A percentile compares a stretch with the other conserved stretches of the same genome.
Evolutionary conservation across 2,329 filamentous ascomycete species (phyloP).

Genomic region (Ustulina deusta): DNA sequence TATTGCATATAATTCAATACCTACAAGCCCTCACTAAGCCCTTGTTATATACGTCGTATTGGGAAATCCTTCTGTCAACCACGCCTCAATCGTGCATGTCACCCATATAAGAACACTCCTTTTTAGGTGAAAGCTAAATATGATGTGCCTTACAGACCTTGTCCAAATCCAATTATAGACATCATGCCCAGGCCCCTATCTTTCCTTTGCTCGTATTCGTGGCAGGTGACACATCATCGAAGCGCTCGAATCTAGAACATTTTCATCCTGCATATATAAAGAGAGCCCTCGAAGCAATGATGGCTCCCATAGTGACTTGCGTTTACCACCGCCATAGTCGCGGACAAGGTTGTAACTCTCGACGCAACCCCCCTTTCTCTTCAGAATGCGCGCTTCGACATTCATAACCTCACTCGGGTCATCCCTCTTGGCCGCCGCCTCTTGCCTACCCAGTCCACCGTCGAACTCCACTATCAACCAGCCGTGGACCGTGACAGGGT

Average conservation of each 20-base stretch:
- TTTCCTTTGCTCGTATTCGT: constrained; percentile 22
- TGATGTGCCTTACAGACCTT: constrained; percentile 4
- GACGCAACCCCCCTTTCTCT: constrained; percentile 12
- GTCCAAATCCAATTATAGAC: constrained; percentile 18
- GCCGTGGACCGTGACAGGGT: constrained; percentile 33
- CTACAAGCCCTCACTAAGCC: background rate
- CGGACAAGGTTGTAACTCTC: constrained; percentile 12
- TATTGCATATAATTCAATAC: constrained; percentile 2
- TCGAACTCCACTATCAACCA: constrained; percentile 24
- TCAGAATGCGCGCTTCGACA: constrained; percentile 27
- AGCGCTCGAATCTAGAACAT: constrained; percentile 21
- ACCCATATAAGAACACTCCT: background rate
- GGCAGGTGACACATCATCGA: constrained; percentile 15
- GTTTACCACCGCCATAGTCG: constrained; percentile 11
- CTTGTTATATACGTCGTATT: constrained; percentile 28
- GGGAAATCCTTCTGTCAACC: constrained; percentile 10
- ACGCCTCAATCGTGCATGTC: constrained; percentile 18
- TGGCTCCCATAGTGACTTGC: constrained; percentile 8
- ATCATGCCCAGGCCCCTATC: constrained; percentile 12
- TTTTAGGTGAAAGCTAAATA: constrained; percentile 18
- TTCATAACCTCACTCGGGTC: constrained; percentile 22
- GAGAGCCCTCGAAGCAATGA: constrained; percentile 14
- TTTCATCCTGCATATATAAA: constrained; percentile 30
- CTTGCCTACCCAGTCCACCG: constrained; percentile 23
- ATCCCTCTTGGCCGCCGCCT: constrained; percentile 22